These are phyloP conservation scores for Vishniacozyma victoriae DNA, from an alignment of 768 basidiomycete species.

Conservation along the genomic window DNA sequence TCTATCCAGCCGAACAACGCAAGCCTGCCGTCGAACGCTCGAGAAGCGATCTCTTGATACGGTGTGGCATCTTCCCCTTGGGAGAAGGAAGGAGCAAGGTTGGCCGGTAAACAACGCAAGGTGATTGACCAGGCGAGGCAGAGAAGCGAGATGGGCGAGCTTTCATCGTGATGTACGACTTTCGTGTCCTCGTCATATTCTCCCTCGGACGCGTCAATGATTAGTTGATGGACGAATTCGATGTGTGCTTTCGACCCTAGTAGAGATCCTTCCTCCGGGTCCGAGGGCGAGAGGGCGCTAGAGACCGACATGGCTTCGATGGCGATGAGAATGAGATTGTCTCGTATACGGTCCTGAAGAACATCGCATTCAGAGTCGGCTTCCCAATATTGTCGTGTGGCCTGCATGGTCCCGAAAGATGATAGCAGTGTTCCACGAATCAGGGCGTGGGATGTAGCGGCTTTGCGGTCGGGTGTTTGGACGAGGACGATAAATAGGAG, in stretches of 20 bases:
- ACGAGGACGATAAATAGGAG: constrained; percentile 86
- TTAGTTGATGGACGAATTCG: constrained; percentile 49
- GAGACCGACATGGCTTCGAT: constrained; percentile 27
- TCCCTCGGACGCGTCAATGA: constrained; percentile 55
- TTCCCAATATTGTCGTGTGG: constrained; percentile 34
- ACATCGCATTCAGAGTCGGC: constrained; percentile 42
- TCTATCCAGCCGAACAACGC: constrained; percentile 44
- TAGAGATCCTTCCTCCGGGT: constrained; percentile 18
- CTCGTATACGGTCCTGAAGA: constrained; percentile 19
- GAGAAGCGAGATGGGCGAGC: constrained; percentile 58
- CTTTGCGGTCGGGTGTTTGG: constrained; percentile 51
- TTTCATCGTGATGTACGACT: constrained; percentile 58
- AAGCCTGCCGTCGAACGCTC: constrained; percentile 57
- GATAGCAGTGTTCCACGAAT: constrained; percentile 28
- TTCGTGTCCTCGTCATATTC: constrained; percentile 7
- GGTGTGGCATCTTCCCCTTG: constrained; percentile 52
- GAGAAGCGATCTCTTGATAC: constrained; percentile 55
- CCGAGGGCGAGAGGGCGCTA: constrained; percentile 18
- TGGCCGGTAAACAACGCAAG: constrained; percentile 45
- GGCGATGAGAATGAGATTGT: constrained; percentile 26
- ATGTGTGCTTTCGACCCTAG: constrained; percentile 49
- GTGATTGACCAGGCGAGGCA: constrained; percentile 82
- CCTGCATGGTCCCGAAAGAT: constrained; percentile 31
- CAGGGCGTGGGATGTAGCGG: constrained; percentile 30
- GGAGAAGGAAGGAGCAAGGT: constrained; percentile 53